A percentile compares a stretch with the other conserved stretches of the same genome.
Conservation (phyloP, 345 rosid genomes). For the Camelina sativa region DNA sequence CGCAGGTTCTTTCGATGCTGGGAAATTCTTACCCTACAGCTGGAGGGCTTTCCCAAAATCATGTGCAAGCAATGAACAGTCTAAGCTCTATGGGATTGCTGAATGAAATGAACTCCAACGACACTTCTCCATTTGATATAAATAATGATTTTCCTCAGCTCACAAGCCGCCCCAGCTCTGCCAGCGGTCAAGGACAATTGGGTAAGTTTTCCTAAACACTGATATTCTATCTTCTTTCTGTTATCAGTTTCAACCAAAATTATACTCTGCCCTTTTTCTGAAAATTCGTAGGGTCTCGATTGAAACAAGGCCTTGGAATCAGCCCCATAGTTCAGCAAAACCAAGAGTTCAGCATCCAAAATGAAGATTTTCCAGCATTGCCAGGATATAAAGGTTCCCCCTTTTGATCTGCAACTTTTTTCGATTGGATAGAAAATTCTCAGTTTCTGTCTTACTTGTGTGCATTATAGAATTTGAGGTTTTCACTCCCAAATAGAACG, state of each 20-base stretch:
- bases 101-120: constrained; percentile 76
- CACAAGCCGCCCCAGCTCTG: constrained; percentile 90
- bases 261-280: neutral
- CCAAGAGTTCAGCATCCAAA: constrained; percentile 98
- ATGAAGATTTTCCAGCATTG: constrained; percentile 98
- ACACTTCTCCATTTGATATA: constrained; percentile 86
- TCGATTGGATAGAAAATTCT: neutral
- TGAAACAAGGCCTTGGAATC: constrained; percentile 83
- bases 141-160: constrained; percentile 91
- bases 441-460: neutral
- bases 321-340: constrained; percentile 93
- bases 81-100: constrained; percentile 86
- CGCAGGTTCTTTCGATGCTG: constrained; percentile 83
- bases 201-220: constrained; percentile 47
- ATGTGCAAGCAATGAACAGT: constrained; percentile 79
- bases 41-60: constrained; percentile 87
- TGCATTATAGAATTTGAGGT: constrained; percentile 19
- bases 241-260: constrained; percentile 24
- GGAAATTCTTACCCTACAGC: constrained; percentile 68
- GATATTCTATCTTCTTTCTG: neutral
- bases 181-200: constrained; percentile 95
- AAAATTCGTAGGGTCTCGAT: constrained; percentile 70
- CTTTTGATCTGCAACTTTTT: neutral
- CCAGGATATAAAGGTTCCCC: constrained; percentile 89
- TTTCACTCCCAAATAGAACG: constrained; percentile 7